Evolutionary conservation across 805 yeast genomes (phyloP), one percentile per base, ranked within the genome.

Genomic region (Candida tibetensis): DNA sequence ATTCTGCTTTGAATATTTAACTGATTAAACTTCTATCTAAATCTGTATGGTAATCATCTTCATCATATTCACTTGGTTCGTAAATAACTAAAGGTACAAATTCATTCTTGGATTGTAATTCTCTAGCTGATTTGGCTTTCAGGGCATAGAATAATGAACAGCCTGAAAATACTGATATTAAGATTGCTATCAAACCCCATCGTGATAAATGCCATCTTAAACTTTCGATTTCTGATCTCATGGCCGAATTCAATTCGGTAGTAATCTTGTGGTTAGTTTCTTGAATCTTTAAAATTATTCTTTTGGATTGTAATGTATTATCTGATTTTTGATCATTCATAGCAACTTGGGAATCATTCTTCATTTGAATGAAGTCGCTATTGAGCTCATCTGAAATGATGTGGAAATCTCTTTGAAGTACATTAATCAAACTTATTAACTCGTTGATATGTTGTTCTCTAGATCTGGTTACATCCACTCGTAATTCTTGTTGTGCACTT

Each of bases 181-280:
- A 60, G 23, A 89, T 81, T 2, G 93, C 86, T 30, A 85, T 69
- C 23, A 93, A 66, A 7, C 97, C 97, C 57, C 93, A 77, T 40
- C 96, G 72, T 1, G 96, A 89, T 31, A 91, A 79, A 53, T 87
- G 88, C 99, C 99, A 91, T 51, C 98, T 72, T 44, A 91, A 71
- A 41, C 82, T 79, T 62, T 91, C 99, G 40, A 88, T 85, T 40
- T 88, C 93, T 0, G 93, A 82, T 54, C 87, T 79, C 56, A 89
- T 76, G 5, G 86, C 93, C 23, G 93, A 81, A 44, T 81, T 79
- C 48, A 93, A 72, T 48, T 85, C 85, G 4, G 93, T 85, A 17
- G 85, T 78, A 42, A 91, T 90, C 48, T 87, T 81, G 62, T 88
- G 89, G 48, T 85, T 81, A 32, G 91, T 73, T 52, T 85, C 95